Evolutionary conservation across 2,329 filamentous ascomycete species (phyloP).

Genomic region (Blastomyces silverae): DNA sequence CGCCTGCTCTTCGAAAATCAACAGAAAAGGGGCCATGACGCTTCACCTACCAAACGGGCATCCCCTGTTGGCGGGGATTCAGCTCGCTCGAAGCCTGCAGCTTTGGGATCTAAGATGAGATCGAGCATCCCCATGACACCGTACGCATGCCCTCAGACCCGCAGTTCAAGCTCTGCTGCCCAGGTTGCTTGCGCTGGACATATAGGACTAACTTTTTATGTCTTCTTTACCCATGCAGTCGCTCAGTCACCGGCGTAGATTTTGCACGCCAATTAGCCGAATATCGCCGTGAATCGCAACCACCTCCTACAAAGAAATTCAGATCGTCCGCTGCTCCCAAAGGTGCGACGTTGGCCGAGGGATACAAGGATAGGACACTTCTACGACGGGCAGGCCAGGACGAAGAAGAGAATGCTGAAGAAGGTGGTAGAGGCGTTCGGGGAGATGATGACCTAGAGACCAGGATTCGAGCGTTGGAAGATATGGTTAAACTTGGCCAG

Average conservation of each 20-base stretch:
- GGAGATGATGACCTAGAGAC: slow-evolving; percentile 40
- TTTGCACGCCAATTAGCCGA: slow-evolving; percentile 83
- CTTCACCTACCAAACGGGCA: slow-evolving; percentile 19
- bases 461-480: slow-evolving; percentile 70
- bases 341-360: slow-evolving; percentile 68
- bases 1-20: slow-evolving; percentile 59
- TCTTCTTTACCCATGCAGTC: slow-evolving; percentile 41
- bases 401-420: slow-evolving; percentile 43
- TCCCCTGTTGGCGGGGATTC: slow-evolving; percentile 33
- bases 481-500: slow-evolving; percentile 73
- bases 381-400: slow-evolving; percentile 52
- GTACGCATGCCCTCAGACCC: slow-evolving; percentile 43
- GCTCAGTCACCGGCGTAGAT: slow-evolving; percentile 59
- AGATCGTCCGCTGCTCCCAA: slow-evolving; percentile 69
- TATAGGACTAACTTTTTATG: slow-evolving; percentile 15
- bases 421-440: slow-evolving; percentile 38
- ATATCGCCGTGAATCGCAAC: slow-evolving; percentile 49
- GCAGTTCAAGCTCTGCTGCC: slow-evolving; percentile 1
- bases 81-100: slow-evolving; percentile 46
- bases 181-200: slow-evolving; percentile 11
- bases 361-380: slow-evolving; percentile 77
- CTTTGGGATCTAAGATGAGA: slow-evolving; percentile 69
- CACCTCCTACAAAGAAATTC: slow-evolving; percentile 63
- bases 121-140: slow-evolving; percentile 92
- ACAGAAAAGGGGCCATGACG: slow-evolving; percentile 30